Evolutionary conservation across 139 green algal species (phyloP), one percentile per base, ranked within the genome.

Genomic region (Tetradesmus obliquus): DNA sequence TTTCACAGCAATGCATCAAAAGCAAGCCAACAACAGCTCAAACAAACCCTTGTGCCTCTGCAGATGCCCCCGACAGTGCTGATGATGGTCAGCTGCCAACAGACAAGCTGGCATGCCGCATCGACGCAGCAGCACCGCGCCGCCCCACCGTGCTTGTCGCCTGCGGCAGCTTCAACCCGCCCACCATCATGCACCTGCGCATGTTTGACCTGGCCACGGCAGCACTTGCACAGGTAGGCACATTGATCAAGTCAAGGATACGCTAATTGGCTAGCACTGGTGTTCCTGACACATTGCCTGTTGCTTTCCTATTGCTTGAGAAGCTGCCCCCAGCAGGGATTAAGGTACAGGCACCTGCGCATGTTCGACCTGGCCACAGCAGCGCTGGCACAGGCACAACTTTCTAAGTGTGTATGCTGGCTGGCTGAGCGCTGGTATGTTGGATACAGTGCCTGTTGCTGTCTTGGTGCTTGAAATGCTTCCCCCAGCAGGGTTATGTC

Each of bases 81-180:
- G n/a, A 45, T 9, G 32, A 22, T 45, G 32, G 32, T 13, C 83
- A 66, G 55, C 4, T 94, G 51, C 94, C 93, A 24, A 92, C 55
- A 5, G 76, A 94, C 55, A 95, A 95, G 89, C 91, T 95, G 1
- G 74, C 69, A 55, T 93, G 86, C 55, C 82, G 82, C 3, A 6
- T 6, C 2, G 3, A 5, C 45, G 51, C 82, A 8, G 51, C 66
- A 15, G 58, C 82, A 10, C 90, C 79, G 17, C 83, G 84, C 32
- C 72, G 13, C 9, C 94, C 95, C 4, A 93, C 97, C 20, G 97
- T 98, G 22, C 94, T 99, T 15, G 91, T 99, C 10, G 85, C 92
- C 19, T 98, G 96, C 87, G 97, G 97, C 88, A 97, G 95, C 95
- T 99, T 99, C 95, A 99, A 99, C 92, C 97, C 97, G 0, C 97